Conservation (phyloP, 352 stramenopile species). For the Pythium scleroteichum region DNA sequence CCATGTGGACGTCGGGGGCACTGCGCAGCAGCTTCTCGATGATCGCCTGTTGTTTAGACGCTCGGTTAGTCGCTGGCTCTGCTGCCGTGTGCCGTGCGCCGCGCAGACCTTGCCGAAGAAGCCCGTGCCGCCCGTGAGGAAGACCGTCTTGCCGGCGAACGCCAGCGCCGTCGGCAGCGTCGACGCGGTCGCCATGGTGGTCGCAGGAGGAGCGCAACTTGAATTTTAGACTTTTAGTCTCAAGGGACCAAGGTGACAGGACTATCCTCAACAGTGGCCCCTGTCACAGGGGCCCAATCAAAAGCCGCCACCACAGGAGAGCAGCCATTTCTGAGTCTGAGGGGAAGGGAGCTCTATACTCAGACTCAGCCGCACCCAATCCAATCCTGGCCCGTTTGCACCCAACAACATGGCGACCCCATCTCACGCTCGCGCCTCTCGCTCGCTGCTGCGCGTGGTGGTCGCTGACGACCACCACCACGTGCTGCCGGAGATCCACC, state of each 20-base stretch:
- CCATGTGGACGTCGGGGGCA: conserved; percentile 53
- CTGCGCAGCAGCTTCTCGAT: conserved; percentile 84
- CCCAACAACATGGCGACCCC: conserved; percentile 9
- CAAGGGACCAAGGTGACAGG: background rate
- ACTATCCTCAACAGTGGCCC: conserved; percentile 9
- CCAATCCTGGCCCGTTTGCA: background rate
- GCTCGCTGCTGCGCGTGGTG: conserved; percentile 38
- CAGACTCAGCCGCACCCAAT: conserved; percentile 2
- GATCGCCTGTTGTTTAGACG: conserved; percentile 43
- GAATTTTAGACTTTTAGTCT: background rate
- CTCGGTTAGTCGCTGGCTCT: background rate
- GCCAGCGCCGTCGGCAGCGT: conserved; percentile 46
- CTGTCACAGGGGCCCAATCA: conserved; percentile 7
- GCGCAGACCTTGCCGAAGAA: conserved; percentile 82
- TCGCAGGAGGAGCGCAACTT: background rate
- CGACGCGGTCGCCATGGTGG: background rate
- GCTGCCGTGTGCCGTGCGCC: conserved; percentile 6
- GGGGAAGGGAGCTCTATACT: background rate
- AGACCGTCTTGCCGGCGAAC: conserved; percentile 66
- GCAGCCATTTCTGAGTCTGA: background rate
- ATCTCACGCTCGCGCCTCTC: background rate
- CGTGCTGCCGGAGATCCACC: conserved; percentile 69
- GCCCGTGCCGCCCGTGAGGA: conserved; percentile 86
- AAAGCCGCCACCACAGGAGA: conserved; percentile 2
- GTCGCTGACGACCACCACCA: conserved; percentile 84